Conservation (phyloP, 306 rosid genomes). For the Quercus variabilis region DNA sequence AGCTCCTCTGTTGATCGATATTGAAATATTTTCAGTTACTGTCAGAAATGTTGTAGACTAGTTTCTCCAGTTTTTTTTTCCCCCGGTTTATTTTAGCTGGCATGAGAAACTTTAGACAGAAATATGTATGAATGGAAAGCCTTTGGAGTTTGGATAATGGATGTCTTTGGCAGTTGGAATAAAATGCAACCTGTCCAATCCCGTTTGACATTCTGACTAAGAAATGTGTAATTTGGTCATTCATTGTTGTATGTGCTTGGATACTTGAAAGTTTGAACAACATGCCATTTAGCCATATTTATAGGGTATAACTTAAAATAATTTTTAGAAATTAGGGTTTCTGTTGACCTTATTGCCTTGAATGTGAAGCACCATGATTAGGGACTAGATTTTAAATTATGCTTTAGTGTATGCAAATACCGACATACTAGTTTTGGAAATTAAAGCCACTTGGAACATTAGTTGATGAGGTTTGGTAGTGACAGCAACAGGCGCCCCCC, state of each 20-base stretch:
- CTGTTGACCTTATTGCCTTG: not conserved
- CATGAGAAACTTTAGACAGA: not conserved
- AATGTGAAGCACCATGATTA: slow-evolving; percentile 10
- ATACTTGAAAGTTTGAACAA: slow-evolving; percentile 25
- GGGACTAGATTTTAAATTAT: not conserved
- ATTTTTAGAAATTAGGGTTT: slow-evolving; percentile 35
- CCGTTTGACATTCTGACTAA: no score
- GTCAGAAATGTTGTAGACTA: not conserved
- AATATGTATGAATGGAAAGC: not conserved
- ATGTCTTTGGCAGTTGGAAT: not conserved
- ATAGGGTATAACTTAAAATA: not conserved
- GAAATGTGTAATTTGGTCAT: not conserved
- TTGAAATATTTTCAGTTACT: slow-evolving; percentile 13
- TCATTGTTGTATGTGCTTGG: not conserved
- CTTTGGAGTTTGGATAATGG: not conserved
- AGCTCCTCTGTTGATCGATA: slow-evolving; percentile 9
- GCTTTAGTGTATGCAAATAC: not conserved
- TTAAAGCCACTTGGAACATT: not conserved
- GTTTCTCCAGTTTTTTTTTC: slow-evolving; percentile 25
- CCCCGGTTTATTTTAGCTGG: slow-evolving; percentile 15
- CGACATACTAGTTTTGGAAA: no score
- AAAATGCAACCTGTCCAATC: no score
- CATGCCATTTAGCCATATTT: not conserved
- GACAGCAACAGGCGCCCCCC: not conserved
- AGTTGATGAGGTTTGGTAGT: not conserved